Evolutionary conservation across 169 alveolate genomes (phyloP).

Genomic region (Cyclospora cayetanensis): DNA sequence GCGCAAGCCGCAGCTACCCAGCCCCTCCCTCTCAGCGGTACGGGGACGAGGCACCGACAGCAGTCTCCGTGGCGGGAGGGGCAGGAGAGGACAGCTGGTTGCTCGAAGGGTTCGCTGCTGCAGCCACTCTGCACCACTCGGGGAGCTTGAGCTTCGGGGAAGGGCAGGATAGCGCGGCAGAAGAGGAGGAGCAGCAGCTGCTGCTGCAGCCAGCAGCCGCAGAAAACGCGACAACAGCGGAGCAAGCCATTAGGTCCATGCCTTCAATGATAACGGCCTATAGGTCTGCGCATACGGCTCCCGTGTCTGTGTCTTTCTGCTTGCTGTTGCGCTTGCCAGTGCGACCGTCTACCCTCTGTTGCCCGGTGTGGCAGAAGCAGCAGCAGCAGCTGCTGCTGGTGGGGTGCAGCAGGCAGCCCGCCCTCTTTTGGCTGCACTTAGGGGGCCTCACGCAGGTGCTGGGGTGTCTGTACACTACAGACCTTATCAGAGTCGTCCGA

Average conservation of each 20-base stretch:
- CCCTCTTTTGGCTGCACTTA: conserved; percentile 16
- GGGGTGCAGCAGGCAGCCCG: conserved; percentile 57
- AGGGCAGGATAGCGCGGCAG: conserved; percentile 13
- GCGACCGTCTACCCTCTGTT: conserved; percentile 40
- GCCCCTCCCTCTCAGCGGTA: neutral
- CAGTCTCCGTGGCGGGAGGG: conserved; percentile 14
- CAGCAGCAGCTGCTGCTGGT: conserved; percentile 39
- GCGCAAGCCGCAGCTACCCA: neutral
- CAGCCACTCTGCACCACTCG: neutral
- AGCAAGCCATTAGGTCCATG: conserved; percentile 27
- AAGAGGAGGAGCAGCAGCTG: conserved; percentile 5
- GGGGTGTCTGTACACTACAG: conserved; percentile 42
- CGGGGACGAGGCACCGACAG: neutral
- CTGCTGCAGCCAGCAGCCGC: conserved; percentile 49
- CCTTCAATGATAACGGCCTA: conserved; percentile 43
- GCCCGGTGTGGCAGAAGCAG: conserved; percentile 21
- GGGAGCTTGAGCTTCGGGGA: neutral
- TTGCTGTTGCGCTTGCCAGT: conserved; percentile 41
- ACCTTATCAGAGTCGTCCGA: neutral
- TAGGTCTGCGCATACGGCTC: conserved; percentile 40
- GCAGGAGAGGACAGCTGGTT: conserved; percentile 29
- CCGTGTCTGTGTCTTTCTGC: conserved; percentile 15
- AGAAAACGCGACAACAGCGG: conserved; percentile 28
- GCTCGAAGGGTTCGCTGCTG: conserved; percentile 1
- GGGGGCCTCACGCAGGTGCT: conserved; percentile 33